Evolutionary conservation across 2,329 filamentous ascomycete species (phyloP).

Genomic region (Botrytis deweyae): DNA sequence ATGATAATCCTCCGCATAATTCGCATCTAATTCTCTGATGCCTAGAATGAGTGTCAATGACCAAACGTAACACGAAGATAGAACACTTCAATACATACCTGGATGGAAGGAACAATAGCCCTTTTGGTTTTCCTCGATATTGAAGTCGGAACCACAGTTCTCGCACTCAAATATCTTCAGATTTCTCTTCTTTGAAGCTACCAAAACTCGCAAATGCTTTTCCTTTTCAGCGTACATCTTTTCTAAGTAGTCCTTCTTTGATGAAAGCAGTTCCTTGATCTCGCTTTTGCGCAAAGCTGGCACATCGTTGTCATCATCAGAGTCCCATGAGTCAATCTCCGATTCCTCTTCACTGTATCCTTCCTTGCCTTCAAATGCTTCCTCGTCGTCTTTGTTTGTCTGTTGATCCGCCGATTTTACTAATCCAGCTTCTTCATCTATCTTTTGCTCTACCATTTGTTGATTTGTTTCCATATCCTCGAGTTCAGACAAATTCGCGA

Average conservation of each 20-base stretch:
- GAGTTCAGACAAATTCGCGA: neutral
- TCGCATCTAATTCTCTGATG: neutral
- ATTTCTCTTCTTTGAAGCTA: neutral
- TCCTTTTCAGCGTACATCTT: neutral
- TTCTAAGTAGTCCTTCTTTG: neutral
- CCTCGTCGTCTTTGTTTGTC: neutral
- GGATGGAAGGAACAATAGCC: neutral
- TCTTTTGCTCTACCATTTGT: neutral
- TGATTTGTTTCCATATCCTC: neutral
- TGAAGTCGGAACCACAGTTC: neutral
- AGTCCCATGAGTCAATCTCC: neutral
- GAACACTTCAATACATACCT: neutral
- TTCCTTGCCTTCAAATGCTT: neutral
- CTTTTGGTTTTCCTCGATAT: neutral
- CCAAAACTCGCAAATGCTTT: too few species aligned
- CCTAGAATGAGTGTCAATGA: neutral
- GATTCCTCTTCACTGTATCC: neutral
- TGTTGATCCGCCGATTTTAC: neutral
- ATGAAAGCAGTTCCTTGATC: neutral
- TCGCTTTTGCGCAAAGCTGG: neutral
- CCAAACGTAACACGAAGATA: neutral
- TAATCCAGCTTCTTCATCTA: neutral
- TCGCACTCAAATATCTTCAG: neutral
- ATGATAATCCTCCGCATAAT: neutral
- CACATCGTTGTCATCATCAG: neutral